Evolutionary conservation across 495 filamentous ascomycete species (phyloP), one percentile per base, ranked within the genome.

Genomic region (Penicillium mononematosum): DNA sequence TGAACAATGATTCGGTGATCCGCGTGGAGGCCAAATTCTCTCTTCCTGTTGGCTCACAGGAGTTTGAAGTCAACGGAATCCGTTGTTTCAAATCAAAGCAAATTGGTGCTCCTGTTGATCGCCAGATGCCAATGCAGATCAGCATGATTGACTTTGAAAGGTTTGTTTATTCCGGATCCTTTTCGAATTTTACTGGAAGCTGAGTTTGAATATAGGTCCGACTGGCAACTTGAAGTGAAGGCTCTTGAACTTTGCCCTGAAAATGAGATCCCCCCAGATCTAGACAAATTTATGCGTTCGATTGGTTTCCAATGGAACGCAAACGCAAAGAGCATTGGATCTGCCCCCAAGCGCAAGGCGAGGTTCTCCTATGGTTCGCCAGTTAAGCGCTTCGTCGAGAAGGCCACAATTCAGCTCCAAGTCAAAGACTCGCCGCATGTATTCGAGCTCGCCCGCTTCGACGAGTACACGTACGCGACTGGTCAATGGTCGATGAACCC

Each of bases 371-470:
- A 19, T 3, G 52, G 56, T 0, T 57, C 66, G 14, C 63, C 62
- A 2, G 62, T 78, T 5, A 60, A 52, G 5, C 58, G 65, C 4
- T 73, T 81, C 24, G 68, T 78, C 1, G 74, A 83, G 19, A 84
- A 81, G 58, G 77, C 80, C 0, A 67, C 81, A 1, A 65, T 84
- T 32, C 70, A 69, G 17, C 84, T 80, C 48, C 66, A 64, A 9
- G 64, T 84, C 41, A 76, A 73, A 47, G 59, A 68, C 5, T 80
- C 79, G 0, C 70, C 73, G 1, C 84, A 82, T 50, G 70, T 82
- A 5, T 63, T 87, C 4, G 81, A 88, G 55, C 68, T 88, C 20
- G 70, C 80, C 16, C 70, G 84, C 6, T 82, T 83, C 57, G 83
- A 82, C 50, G 72, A 66, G 22, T 85, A 84, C 69, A 59, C 12